A percentile compares a stretch with the other conserved stretches of the same genome.
phyloP scores from a whole-genome alignment of 139 green algal species.

The Penium margaritaceum region DNA sequence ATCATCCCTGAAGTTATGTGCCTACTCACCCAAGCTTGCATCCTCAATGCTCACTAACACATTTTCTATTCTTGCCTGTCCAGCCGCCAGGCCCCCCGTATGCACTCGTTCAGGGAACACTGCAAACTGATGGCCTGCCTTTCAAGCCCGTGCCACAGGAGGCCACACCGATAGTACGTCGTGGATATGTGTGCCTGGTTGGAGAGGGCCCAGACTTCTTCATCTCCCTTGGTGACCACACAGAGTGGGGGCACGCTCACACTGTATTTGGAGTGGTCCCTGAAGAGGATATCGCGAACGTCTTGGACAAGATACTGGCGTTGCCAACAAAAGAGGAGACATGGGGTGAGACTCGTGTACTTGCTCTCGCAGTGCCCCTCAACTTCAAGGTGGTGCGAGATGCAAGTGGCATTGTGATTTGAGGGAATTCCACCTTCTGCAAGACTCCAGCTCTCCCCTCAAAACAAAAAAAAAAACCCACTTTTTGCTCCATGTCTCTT shows the following conservation, averaged over 20 bases:
- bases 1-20: neutral
- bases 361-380: constrained; percentile 33
- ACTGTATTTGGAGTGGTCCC: constrained; percentile 50
- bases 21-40: neutral
- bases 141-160: constrained; percentile 16
- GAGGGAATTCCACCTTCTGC: too few relatives aligned
- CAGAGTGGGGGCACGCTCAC: constrained; percentile 45
- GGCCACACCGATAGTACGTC: constrained; percentile 23
- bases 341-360: constrained; percentile 48
- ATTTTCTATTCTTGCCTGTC: neutral
- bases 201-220: constrained; percentile 51
- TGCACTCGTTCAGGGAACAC: constrained; percentile 47
- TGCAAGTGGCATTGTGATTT: neutral
- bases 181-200: constrained; percentile 49
- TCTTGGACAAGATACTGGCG: constrained; percentile 32
- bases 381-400: constrained; percentile 16
- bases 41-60: neutral
- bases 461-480: too few relatives aligned
- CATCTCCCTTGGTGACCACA: constrained; percentile 47
- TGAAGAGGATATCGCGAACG: constrained; percentile 23
- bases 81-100: constrained; percentile 44
- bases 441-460: too few relatives aligned
- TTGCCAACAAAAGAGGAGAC: constrained; percentile 19
- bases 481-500: too few relatives aligned
- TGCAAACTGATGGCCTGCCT: constrained; percentile 28